Evolutionary conservation across 139 green algal species (phyloP), one percentile per base, ranked within the genome.

Genomic region (Yamagishiella unicocca): DNA sequence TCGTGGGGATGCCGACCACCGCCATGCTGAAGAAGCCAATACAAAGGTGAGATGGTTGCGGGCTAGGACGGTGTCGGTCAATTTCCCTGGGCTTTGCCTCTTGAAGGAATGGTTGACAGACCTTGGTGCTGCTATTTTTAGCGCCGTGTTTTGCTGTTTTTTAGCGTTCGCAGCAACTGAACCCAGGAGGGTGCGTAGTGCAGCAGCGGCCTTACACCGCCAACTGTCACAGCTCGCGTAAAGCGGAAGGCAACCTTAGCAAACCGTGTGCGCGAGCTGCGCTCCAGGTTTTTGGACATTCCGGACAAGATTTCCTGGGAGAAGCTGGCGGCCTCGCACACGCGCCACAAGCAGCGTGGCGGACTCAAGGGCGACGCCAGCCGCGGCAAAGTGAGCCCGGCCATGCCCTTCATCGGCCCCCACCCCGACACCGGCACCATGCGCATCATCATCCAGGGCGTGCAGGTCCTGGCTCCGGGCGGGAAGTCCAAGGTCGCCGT

Each of bases 361-460:
- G 79, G 62, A 2, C 79, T 85, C 62, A 85, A 85, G 62, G 61
- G 37, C n/a, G 29, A 7, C 42, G 8, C 35, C 10, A n/a, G 2
- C 29, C 42, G n/a, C 21, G 43, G 33, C 19, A 14, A 29, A 24
- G 33, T 85, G 17, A 66, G 62, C n/a, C 79, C 61, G 19, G 14
- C 37, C 70, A 78, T 78, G 27, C 10, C 70, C 7, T 82, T 82
- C 68, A 70, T 74, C 29, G 82, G 82, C 14, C 70, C 82, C 5
- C 82, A 88, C 71, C 82, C 82, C 1, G 82, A 88, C 55, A 38
- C 43, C 0, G 82, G 82, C 53, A 88, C 82, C 70, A 88, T 82
- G 82, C 70, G 71, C 25, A 64, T 88, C 25, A 45, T 82, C 27
- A 22, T 82, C 9, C 74, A 82, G 46, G 67, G 82, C 37, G 82